Evolutionary conservation across 2,329 filamentous ascomycete genomes (phyloP).

Genomic region (Sporothrix mexicana): DNA sequence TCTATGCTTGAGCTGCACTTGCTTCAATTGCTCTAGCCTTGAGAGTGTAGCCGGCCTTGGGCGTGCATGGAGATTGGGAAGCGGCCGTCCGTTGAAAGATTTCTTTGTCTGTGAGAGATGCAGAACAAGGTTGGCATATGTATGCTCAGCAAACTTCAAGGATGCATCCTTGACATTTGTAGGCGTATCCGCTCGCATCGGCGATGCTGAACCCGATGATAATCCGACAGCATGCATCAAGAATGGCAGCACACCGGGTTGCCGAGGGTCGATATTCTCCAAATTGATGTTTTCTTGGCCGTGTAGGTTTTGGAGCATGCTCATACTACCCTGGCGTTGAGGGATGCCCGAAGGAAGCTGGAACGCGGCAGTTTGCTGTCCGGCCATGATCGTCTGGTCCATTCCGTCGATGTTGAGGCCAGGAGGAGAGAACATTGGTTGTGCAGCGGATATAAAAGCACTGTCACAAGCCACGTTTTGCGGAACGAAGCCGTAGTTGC

Average conservation of each 20-base stretch:
- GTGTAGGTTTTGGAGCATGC: not conserved
- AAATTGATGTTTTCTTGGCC: conserved; percentile 38
- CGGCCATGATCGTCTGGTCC: not conserved
- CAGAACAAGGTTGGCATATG: conserved; percentile 73
- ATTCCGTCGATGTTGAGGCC: conserved; percentile 32
- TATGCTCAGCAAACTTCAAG: conserved; percentile 71
- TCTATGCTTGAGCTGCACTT: conserved; percentile 28
- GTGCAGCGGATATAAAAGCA: conserved; percentile 43
- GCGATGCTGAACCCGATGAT: not conserved
- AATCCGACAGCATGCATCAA: conserved; percentile 19
- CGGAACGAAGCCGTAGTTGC: conserved; percentile 43
- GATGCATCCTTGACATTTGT: conserved; percentile 69
- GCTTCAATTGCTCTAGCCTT: conserved; percentile 53
- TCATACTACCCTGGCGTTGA: not conserved
- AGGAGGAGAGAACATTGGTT: conserved; percentile 38
- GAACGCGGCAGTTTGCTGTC: conserved; percentile 25
- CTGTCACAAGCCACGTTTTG: conserved; percentile 46
- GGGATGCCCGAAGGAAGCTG: not conserved
- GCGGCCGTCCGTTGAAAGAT: conserved; percentile 49
- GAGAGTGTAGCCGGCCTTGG: conserved; percentile 62
- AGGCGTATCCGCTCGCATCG: conserved; percentile 38
- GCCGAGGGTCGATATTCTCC: conserved; percentile 37
- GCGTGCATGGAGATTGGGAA: conserved; percentile 47
- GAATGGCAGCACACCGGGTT: not conserved
- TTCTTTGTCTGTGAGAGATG: conserved; percentile 67